Evolutionary conservation across 306 rosid species (phyloP).

Genomic region (Erythrophleum fordii): DNA sequence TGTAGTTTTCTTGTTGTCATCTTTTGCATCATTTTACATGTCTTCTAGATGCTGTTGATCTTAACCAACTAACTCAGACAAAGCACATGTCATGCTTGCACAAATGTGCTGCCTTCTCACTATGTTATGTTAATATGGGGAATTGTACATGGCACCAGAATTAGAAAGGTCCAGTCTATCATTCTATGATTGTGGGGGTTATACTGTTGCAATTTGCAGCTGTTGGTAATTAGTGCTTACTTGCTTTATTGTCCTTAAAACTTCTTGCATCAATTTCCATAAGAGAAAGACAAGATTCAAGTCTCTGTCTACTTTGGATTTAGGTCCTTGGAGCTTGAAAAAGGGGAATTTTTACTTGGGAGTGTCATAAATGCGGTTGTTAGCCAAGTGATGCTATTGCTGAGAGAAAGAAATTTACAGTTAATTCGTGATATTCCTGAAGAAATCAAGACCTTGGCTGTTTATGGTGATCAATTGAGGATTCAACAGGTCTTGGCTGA

Average conservation of each 20-base stretch:
- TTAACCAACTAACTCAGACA: slow-evolving; percentile 16
- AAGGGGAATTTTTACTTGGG: slow-evolving; percentile 83
- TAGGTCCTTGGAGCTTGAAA: slow-evolving; percentile 92
- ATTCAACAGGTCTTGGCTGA: slow-evolving; percentile 93
- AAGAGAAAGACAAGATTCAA: slow-evolving; percentile 36
- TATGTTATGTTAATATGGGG: slow-evolving; percentile 27
- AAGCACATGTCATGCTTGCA: not conserved
- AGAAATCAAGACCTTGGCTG: slow-evolving; percentile 89
- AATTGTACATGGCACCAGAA: slow-evolving; percentile 9
- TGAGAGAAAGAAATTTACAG: slow-evolving; percentile 88
- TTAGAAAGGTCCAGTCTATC: slow-evolving; percentile 32
- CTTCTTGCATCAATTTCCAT: slow-evolving; percentile 28
- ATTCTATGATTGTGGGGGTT: slow-evolving; percentile 18
- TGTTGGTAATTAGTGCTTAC: slow-evolving; percentile 19
- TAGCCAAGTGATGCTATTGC: slow-evolving; percentile 92
- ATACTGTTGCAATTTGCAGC: slow-evolving; percentile 11
- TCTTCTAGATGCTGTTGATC: not conserved
- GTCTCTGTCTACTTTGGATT: slow-evolving; percentile 39
- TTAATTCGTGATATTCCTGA: slow-evolving; percentile 97
- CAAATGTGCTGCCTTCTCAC: not conserved
- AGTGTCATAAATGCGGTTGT: slow-evolving; percentile 95
- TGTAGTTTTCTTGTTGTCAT: slow-evolving; percentile 21
- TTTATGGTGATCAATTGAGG: slow-evolving; percentile 93
- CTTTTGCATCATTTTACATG: not conserved
- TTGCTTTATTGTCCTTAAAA: slow-evolving; percentile 33